phyloP scores from a whole-genome alignment of 106 monocot species.

The Iris macrosiphon region DNA sequence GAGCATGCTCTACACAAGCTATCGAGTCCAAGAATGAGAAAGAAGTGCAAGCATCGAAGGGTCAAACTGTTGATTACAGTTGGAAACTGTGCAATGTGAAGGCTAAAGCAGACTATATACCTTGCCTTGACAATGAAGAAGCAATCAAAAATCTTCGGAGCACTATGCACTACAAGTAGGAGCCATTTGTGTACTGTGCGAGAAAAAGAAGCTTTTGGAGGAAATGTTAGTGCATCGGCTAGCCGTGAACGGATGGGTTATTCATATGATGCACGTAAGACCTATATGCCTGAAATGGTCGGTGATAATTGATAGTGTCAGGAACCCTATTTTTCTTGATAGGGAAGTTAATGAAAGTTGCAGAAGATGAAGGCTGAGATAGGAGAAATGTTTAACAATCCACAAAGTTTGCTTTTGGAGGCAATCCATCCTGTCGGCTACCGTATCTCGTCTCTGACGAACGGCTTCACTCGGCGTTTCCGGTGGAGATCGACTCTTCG shows the following conservation, averaged over 20 bases:
- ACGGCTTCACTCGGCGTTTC: too few species aligned
- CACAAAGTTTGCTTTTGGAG: too few species aligned
- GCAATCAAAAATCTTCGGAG: constrained; percentile 49
- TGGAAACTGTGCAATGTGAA: constrained; percentile 64
- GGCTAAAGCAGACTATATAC: constrained; percentile 65
- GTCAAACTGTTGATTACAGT: constrained; percentile 16
- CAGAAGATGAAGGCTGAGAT: too few species aligned
- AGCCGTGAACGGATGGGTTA: constrained; percentile 87
- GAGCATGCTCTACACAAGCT: constrained; percentile 58
- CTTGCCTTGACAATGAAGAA: constrained; percentile 64
- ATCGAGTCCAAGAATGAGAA: constrained; percentile 60
- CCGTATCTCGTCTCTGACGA: too few species aligned
- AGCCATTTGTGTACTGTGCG: constrained; percentile 84
- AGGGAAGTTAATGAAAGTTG: constrained; percentile 97
- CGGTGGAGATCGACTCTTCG: too few species aligned
- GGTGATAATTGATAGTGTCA: constrained; percentile 77
- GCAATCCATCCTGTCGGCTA: too few species aligned
- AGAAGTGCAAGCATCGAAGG: constrained; percentile 28
- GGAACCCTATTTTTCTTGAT: constrained; percentile 73
- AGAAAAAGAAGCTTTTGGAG: constrained; percentile 89
- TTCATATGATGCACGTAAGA: constrained; percentile 77
- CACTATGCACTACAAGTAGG: constrained; percentile 71
- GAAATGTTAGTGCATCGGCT: constrained; percentile 69
- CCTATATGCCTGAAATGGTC: constrained; percentile 81
- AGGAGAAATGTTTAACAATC: too few species aligned